Evolutionary conservation across 163 green algal species (phyloP), one percentile per base, ranked within the genome.

Genomic region (Coccomyxa subellipsoidea): DNA sequence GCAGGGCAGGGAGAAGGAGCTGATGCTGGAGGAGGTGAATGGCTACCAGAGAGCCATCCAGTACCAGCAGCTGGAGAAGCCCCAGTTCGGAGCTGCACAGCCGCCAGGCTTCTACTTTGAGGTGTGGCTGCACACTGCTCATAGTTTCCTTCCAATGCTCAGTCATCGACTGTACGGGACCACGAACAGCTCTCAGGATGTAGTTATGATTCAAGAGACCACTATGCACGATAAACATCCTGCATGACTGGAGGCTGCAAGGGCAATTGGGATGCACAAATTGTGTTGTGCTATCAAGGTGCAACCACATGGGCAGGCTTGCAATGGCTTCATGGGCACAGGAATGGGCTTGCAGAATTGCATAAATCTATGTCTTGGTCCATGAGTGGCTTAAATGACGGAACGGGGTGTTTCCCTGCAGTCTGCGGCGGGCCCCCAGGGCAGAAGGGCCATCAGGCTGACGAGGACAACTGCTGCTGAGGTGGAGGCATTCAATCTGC

Each of bases 61-160:
- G 83, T 93, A 92, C 73, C 90, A 93, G 82, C 82, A 87, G 34
- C 80, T 92, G 6, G 75, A 88, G 35, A 81, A 81, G 70, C 77
- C 75, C 1, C 81, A 91, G 80, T 85, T 90, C 75, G 84, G 73
- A 9, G 81, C 38, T 1, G 54, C 21, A 0, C 59, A 81, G 18
- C 76, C 77, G 35, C 87, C 87, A 39, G 92, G 92, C 69, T 95
- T 95, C 80, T 77, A 77, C 31, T 39, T 83, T 18, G 35, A 81
- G 81, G 81, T 73, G 38, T n/a, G 7, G 0, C 39, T 81, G 78
- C 78, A 78, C 9, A 82, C 38, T 66, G 36, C 12, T 29, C 47
- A 66, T 66, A 18, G 18, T 66, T 66, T 29, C 47, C 12, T 66
- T 18, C 18, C 12, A 18, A 66, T 12, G 47, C 12, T 66, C 47